Evolutionary conservation across 2,329 filamentous ascomycete species (phyloP).

Genomic region (Phaeoacremonium minimum): DNA sequence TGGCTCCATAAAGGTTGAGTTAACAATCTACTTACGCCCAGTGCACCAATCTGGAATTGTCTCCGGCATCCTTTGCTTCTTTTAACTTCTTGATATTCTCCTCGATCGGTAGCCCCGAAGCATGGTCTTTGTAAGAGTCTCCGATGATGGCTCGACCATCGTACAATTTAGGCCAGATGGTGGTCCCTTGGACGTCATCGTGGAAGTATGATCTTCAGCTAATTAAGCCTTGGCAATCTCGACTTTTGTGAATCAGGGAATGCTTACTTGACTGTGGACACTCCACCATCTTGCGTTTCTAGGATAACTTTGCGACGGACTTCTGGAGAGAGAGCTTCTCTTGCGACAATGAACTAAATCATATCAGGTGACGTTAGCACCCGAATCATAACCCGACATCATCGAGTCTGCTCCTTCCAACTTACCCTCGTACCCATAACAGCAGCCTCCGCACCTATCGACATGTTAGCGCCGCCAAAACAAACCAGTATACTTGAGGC

Average conservation of each 20-base stretch:
- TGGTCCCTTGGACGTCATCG: conserved; percentile 30
- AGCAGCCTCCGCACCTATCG: conserved; percentile 33
- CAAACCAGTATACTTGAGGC: not conserved
- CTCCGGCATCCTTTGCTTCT: conserved; percentile 25
- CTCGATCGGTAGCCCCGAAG: conserved; percentile 32
- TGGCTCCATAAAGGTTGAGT: not conserved
- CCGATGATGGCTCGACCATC: conserved; percentile 38
- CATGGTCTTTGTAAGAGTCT: conserved; percentile 32
- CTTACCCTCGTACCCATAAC: conserved; percentile 36
- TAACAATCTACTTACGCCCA: conserved; percentile 18
- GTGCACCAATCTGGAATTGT: conserved; percentile 30
- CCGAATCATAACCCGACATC: too few relatives aligned
- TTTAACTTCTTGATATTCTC: conserved; percentile 34
- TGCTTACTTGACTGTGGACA: conserved; percentile 38
- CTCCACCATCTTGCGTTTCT: conserved; percentile 35
- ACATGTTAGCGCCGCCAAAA: not conserved
- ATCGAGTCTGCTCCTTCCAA: not conserved
- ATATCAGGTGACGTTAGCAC: too few relatives aligned
- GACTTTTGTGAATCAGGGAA: too few relatives aligned
- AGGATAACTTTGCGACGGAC: conserved; percentile 34
- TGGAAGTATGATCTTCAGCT: conserved; percentile 35
- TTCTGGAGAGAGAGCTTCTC: conserved; percentile 36
- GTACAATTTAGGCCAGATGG: conserved; percentile 35
- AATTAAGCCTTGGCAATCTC: too few relatives aligned
- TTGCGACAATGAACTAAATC: conserved; percentile 34